Evolutionary conservation across 768 basidiomycete genomes (phyloP), one percentile per base, ranked within the genome.

Genomic region (Dioszegia aurantiaca): DNA sequence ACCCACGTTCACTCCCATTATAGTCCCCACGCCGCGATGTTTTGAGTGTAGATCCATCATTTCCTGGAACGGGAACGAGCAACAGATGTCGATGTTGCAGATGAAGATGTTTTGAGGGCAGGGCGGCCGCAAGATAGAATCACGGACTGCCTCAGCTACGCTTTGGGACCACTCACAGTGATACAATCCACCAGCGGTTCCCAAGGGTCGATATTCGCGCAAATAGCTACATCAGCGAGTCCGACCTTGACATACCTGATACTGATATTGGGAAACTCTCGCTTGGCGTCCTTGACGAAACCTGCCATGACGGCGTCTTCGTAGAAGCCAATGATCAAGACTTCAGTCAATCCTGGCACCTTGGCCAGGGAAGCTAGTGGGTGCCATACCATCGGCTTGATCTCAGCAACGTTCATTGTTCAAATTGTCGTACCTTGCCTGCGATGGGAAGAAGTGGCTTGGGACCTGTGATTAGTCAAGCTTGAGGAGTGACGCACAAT

Each of bases 11-110:
- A 80, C 78, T 19, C 76, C 77, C 58, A 80, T 59, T 51, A 80
- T 77, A 10, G 79, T 79, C 24, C 76, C 80, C 12, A 79, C 78
- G 2, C 79, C 80, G 39, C 79, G 70, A 62, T 80, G 79, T 42
- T 66, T 68, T 36, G 66, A 64, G 61, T 79, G 79, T 57, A 78
- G 66, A 23, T 71, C 69, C 51, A 74, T 73, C 49, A 80, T 68
- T 44, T 79, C 66, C 10, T 49, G 39, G 39, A 78, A 62, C 1
- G 78, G 77, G 70, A 77, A 80, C 16, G 69, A 72, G 53, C 74
- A 79, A 61, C 76, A 78, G 62, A 80, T 74, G 60, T 80, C 80
- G 60, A 78, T 78, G 65, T 80, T 79, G 61, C 79, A 74, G 64
- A 80, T 78, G 64, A 79, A 80, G 69, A 80, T 74, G 62, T 78